These are phyloP conservation scores for Colletotrichum tofieldiae DNA, from an alignment of 2,329 filamentous ascomycete species.

Conservation along the genomic window DNA sequence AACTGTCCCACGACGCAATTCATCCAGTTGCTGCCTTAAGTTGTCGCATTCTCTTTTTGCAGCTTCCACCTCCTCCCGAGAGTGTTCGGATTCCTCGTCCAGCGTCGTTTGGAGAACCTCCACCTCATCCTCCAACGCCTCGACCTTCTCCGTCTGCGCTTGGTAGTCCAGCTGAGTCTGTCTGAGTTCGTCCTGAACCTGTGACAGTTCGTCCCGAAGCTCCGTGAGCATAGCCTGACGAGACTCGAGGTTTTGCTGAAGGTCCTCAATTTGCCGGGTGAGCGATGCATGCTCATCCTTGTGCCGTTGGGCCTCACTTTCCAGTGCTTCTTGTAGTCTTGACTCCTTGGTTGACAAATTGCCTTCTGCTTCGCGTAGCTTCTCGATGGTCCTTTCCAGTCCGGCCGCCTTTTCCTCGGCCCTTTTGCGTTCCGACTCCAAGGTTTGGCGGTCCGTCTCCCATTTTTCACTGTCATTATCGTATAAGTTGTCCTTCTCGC, in stretches of 20 bases:
- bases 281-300: conserved; percentile 80
- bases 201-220: conserved; percentile 76
- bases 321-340: conserved; percentile 77
- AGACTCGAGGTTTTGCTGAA: conserved; percentile 79
- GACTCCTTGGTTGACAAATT: conserved; percentile 78
- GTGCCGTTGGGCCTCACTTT: conserved; percentile 81
- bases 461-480: conserved; percentile 81
- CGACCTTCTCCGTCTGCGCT: conserved; percentile 74
- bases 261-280: conserved; percentile 80
- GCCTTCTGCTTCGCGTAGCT: conserved; percentile 77
- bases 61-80: conserved; percentile 62
- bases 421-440: conserved; percentile 76
- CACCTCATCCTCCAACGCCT: conserved; percentile 82
- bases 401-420: conserved; percentile 78
- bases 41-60: conserved; percentile 62
- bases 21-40: conserved; percentile 61
- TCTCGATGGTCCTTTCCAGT: conserved; percentile 80
- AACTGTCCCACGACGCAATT: conserved; percentile 45
- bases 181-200: conserved; percentile 79
- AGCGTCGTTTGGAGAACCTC: conserved; percentile 78
- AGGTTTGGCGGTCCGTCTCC: conserved; percentile 76
- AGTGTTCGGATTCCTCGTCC: conserved; percentile 76
- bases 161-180: conserved; percentile 76
- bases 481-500: conserved; percentile 79
- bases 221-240: conserved; percentile 77